Base-by-base conservation (phyloP, 805 yeast species). In the Yarrowia osloensis region DNA sequence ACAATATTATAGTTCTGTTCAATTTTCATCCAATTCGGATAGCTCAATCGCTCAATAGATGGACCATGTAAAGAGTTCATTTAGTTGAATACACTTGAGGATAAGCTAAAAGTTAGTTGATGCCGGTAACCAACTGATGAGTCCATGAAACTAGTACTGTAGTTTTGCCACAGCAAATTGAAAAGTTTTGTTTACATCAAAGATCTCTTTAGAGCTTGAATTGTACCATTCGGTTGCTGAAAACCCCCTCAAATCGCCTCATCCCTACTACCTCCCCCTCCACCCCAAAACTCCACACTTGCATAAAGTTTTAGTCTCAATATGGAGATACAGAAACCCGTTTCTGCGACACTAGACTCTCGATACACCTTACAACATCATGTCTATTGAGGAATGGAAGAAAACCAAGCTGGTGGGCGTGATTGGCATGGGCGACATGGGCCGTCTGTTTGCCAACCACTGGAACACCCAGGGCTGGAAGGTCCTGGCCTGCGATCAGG, bases 341-440 rank as follows among this genome's bases (percentile, higher is more conserved):
- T 12, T 21, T 29, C 35, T 31, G 3, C 35, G 19, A 31, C 19
- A 28, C 55, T 9, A 3, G 17, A 7, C 19, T 13, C 19, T 3
- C 37, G 12, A n/a, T 39, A 44, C 50, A 8, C 15, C 49, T 49
- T 40, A 11, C 49, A 24, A n/a, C 61, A 28, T 26, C 19, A 46
- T 40, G 42, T 33, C 55, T 24, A 46, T 55, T 33, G 49, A 65
- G 31, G 61, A 52, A 22, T 80, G 82, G 84, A 80, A 82, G 67
- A 67, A 67, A 15, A 70, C 80, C 22, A 88, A 88, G 74, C 81
- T 81, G 22, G 84, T 95, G 54, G 99, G 99, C 1, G 89, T 95
- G 70, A 93, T 95, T 68, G 99, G 99, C 2, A 83, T 94, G 39
- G 99, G 99, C 33, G 98, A 94, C 76, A 95, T 95, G 99, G 99